phyloP scores from a whole-genome alignment of 495 filamentous ascomycete genomes.

The Filosporella fistucella region DNA sequence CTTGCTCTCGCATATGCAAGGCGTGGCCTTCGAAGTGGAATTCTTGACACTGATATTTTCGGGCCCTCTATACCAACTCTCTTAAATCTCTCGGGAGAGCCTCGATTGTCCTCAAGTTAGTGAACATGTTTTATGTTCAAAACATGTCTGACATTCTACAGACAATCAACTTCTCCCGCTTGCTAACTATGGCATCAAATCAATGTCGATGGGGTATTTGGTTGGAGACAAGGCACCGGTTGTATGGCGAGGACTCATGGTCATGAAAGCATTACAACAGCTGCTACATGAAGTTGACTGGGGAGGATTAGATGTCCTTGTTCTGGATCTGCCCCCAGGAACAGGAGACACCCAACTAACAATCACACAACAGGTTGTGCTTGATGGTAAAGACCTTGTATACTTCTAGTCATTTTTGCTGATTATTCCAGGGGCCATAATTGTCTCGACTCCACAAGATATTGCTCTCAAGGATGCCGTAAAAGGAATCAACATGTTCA shows the following conservation, averaged over 20 bases:
- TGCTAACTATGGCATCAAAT: conserved; percentile 93
- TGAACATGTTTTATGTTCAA: conserved; percentile 15
- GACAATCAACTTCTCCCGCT: conserved; percentile 82
- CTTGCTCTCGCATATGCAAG: conserved; percentile 81
- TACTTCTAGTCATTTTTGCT: not conserved
- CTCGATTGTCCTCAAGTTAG: conserved; percentile 59
- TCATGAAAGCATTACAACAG: conserved; percentile 95
- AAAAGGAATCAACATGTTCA: conserved; percentile 88
- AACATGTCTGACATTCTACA: conserved; percentile 27
- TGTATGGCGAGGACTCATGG: conserved; percentile 96
- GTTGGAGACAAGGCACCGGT: conserved; percentile 74
- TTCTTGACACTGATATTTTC: conserved; percentile 95
- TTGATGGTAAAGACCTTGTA: conserved; percentile 55
- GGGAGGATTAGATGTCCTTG: conserved; percentile 75
- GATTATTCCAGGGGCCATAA: conserved; percentile 57
- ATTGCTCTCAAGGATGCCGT: conserved; percentile 85
- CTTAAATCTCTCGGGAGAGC: conserved; percentile 71
- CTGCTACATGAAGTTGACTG: conserved; percentile 92
- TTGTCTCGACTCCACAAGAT: conserved; percentile 91
- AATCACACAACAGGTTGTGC: conserved; percentile 82
- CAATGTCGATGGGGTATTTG: conserved; percentile 98
- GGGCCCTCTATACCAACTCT: conserved; percentile 93
- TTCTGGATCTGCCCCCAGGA: conserved; percentile 89
- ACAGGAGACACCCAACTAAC: conserved; percentile 94
- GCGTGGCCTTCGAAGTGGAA: conserved; percentile 71